phyloP scores from a whole-genome alignment of 768 basidiomycete species.

The Boletus sensibilis region DNA sequence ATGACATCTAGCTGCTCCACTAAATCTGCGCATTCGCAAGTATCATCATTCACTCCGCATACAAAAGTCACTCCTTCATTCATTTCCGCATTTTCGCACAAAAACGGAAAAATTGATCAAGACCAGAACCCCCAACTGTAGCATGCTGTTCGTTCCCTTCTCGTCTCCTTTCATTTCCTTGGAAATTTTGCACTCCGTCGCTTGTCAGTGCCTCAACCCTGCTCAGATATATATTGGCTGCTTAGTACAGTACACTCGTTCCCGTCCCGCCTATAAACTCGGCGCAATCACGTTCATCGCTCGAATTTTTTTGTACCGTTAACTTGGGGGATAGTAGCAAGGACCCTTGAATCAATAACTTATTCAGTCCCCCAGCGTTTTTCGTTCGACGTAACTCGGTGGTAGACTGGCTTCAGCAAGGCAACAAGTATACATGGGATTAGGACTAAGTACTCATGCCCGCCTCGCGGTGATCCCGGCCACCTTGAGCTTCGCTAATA shows the following conservation, averaged over 20 bases:
- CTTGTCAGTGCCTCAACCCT: slow-evolving; percentile 7
- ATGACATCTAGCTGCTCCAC: slow-evolving; percentile 9
- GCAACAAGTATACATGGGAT: slow-evolving; percentile 5
- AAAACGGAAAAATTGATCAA: slow-evolving; percentile 13
- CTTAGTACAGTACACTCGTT: slow-evolving; percentile 16
- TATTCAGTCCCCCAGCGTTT: neutral
- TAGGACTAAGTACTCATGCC: slow-evolving; percentile 12
- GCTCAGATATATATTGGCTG: slow-evolving; percentile 28
- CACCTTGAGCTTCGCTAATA: slow-evolving; percentile 85
- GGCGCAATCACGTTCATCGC: slow-evolving; percentile 11
- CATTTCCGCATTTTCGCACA: slow-evolving; percentile 9
- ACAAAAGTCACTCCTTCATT: slow-evolving; percentile 19
- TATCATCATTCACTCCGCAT: slow-evolving; percentile 2
- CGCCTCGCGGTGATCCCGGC: slow-evolving; percentile 54
- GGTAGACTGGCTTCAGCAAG: neutral
- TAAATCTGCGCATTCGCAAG: neutral
- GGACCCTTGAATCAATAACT: slow-evolving; percentile 21
- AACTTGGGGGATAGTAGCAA: slow-evolving; percentile 1
- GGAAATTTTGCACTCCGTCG: slow-evolving; percentile 10
- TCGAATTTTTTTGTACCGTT: slow-evolving; percentile 9
- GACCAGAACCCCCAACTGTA: slow-evolving; percentile 19
- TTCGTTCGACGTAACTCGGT: neutral
- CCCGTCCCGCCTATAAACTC: slow-evolving; percentile 8
- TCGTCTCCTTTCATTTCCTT: slow-evolving; percentile 5
- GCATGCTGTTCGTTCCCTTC: slow-evolving; percentile 25